These are phyloP conservation scores for Colletotrichum tabaci DNA, from an alignment of 2,329 filamentous ascomycete species.

Conservation along the genomic window DNA sequence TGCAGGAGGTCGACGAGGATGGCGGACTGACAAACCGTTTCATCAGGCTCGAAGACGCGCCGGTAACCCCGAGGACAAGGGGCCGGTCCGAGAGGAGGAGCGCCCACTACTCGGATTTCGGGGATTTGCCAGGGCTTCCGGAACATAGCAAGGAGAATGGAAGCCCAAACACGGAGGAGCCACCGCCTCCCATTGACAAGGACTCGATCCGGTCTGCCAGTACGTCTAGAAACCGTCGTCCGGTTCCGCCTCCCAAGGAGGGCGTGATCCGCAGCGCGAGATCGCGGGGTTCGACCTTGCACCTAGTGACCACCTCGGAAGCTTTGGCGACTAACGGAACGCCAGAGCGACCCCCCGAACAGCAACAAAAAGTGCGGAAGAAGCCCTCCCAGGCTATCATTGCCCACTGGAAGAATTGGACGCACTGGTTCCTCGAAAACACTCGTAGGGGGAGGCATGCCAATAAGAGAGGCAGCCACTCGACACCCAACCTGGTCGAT, in stretches of 20 bases:
- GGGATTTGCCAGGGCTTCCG: constrained; percentile 83
- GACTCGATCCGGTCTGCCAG: constrained; percentile 82
- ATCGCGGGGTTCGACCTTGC: constrained; percentile 86
- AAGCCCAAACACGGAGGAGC: constrained; percentile 62
- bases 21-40: constrained; percentile 66
- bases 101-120: constrained; percentile 73
- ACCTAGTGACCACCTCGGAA: constrained; percentile 81
- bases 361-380: constrained; percentile 65
- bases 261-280: constrained; percentile 76
- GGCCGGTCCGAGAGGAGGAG: constrained; percentile 85
- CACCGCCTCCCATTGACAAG: constrained; percentile 83
- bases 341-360: constrained; percentile 49
- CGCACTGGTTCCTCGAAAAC: constrained; percentile 74
- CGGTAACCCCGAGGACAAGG: constrained; percentile 73
- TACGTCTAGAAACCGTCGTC: constrained; percentile 81
- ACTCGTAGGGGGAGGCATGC: constrained; percentile 66
- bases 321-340: constrained; percentile 56
- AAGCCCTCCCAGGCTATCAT: constrained; percentile 72
- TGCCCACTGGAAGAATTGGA: constrained; percentile 75
- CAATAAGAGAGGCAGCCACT: constrained; percentile 68
- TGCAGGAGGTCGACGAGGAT: constrained; percentile 86
- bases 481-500: constrained; percentile 71
- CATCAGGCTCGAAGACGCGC: constrained; percentile 59
- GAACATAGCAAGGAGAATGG: constrained; percentile 68
- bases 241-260: constrained; percentile 90